A percentile compares a stretch with the other conserved stretches of the same genome.
These are phyloP conservation scores for Guyanaporus albipodus DNA, from an alignment of 768 basidiomycete species.

Conservation along the genomic window DNA sequence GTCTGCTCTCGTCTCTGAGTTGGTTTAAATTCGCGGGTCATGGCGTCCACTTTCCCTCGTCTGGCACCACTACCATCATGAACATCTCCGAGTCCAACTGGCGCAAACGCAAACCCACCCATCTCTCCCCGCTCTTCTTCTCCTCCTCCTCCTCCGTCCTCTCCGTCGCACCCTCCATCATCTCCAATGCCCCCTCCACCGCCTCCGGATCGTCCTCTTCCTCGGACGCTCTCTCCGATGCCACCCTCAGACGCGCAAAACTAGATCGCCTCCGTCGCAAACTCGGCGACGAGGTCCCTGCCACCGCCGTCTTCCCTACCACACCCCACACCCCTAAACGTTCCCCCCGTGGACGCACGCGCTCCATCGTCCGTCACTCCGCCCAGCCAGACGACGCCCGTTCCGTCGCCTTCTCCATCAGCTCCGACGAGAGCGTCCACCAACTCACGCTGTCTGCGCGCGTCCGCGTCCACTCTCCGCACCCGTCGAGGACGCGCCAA, in stretches of 20 bases:
- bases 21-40: no score
- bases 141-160: conserved; percentile 17
- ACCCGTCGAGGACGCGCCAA: conserved; percentile 1
- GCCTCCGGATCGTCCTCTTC: conserved; percentile 24
- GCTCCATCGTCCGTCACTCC: not conserved
- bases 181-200: conserved; percentile 14
- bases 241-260: conserved; percentile 46
- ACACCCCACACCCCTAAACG: conserved; percentile 6
- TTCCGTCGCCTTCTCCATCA: conserved; percentile 26
- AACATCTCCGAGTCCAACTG: no score
- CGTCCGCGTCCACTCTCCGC: conserved; percentile 16
- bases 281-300: conserved; percentile 61
- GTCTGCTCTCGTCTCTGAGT: no score
- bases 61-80: no score
- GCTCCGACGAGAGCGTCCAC: conserved; percentile 27
- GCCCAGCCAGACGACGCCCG: conserved; percentile 17
- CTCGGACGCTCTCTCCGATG: conserved; percentile 35
- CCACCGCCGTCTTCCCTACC: conserved; percentile 54
- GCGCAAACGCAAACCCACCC: conserved; percentile 27
- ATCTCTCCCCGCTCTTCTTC: conserved; percentile 26
- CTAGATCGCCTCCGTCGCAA: conserved; percentile 60
- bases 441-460: conserved; percentile 16
- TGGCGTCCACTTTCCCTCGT: no score
- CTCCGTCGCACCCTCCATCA: conserved; percentile 17
- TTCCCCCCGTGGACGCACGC: not conserved